Percentiles rank a stretch among this genome's conserved stretches.
phyloP scores from a whole-genome alignment of 2,329 filamentous ascomycete species.

The Eurotiales sp. region DNA sequence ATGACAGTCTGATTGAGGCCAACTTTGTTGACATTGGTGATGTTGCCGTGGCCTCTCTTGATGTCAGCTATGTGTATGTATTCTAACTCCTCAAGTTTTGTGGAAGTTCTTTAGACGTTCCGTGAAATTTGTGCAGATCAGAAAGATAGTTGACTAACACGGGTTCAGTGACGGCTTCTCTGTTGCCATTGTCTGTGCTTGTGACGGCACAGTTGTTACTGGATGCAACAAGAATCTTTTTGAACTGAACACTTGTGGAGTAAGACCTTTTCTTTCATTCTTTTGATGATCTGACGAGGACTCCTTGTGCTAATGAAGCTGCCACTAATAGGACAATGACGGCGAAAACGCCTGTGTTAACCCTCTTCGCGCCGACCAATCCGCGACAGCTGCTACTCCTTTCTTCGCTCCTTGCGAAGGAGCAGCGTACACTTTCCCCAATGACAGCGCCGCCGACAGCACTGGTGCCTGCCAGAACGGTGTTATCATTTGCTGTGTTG shows the following conservation, averaged over 20 bases:
- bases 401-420: constrained; percentile 10
- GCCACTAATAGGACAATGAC: constrained; percentile 1
- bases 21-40: constrained; percentile 7
- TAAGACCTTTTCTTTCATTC: background rate
- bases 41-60: constrained; percentile 9
- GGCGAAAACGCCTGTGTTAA: constrained; percentile 10
- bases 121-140: no score
- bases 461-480: constrained; percentile 7
- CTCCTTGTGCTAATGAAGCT: background rate
- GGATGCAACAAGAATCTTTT: constrained; percentile 12
- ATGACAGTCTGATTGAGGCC: constrained; percentile 12
- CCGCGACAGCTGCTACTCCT: background rate
- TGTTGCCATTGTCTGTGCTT: constrained; percentile 10
- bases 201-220: constrained; percentile 2
- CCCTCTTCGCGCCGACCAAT: constrained; percentile 4
- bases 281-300: background rate
- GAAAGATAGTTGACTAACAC: background rate
- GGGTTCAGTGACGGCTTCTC: constrained; percentile 9
- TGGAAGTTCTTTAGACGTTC: background rate
- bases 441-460: constrained; percentile 6
- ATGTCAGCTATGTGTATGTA: constrained; percentile 13
- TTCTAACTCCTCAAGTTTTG: background rate
- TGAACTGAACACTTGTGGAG: constrained; percentile 1
- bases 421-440: constrained; percentile 12
- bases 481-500: constrained; percentile 9